Base-by-base conservation (phyloP, 139 green algal species). In the Monoraphidium neglectum region DNA sequence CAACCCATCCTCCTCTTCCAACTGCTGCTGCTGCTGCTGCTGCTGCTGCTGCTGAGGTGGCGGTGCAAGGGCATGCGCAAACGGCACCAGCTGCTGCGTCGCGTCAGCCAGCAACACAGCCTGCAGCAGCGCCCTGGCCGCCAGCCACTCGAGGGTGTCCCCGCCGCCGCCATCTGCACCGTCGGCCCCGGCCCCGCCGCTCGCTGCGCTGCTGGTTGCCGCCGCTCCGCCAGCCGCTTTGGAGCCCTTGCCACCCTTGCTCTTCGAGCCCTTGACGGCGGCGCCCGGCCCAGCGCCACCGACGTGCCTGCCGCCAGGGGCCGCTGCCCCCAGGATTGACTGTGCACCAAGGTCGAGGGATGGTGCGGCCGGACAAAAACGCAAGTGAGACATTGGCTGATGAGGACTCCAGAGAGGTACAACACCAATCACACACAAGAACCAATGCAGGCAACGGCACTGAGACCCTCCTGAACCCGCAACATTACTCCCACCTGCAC, bases 131-230 rank as follows among this genome's bases (percentile, higher is more conserved):
- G 74, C 73, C 28, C 28, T 64, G 10, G 73, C 74, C 63, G 80
- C 77, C 32, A 85, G 80, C 15, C 56, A 54, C 33, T 79, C 69
- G 3, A 85, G 69, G 8, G 69, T 60, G 28, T 85, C 80, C 51
- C 33, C 66, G 28, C 76, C 68, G 2, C 72, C 57, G 60, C 28
- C 60, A 6, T 26, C 60, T 4, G 60, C 46, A 2, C 13, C 61
- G 40, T 23, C 33, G 61, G 61, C 46, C 46, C n/a, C n/a, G 18
- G 28, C 59, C 23, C 63, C 76, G 33, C 51, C 24, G n/a, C 33
- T 57, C 5, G 12, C 36, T n/a, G n/a, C 32, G 38, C 37, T 61
- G 68, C 53, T 2, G n/a, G 63, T 62, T 26, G 54, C 23, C 13
- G 54, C 5, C 26, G 21, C 23, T 15, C 47, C 47, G 16, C 47